phyloP scores from a whole-genome alignment of 108 stramenopile species.

The Skeletonema costatum region DNA sequence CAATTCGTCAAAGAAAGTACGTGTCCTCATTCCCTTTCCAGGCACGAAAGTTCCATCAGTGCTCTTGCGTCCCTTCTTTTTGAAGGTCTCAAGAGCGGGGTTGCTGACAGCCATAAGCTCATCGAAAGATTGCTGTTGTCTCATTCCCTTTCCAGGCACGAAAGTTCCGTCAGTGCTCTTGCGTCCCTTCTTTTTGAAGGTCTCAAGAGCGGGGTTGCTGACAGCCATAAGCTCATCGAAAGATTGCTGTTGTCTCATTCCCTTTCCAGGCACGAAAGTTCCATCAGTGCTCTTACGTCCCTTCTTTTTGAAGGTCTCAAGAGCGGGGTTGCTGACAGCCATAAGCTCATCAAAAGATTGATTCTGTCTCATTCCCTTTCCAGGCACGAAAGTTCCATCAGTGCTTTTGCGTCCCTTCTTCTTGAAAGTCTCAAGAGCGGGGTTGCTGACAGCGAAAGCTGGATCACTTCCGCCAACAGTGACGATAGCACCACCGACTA shows the following conservation, averaged over 20 bases:
- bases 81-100: constrained; percentile 44
- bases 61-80: constrained; percentile 28
- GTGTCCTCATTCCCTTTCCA: constrained; percentile 47
- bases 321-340: constrained; percentile 47
- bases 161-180: constrained; percentile 25
- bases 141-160: constrained; percentile 43
- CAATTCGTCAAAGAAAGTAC: constrained; percentile 31
- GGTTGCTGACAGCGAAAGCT: constrained; percentile 29
- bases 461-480: constrained; percentile 35
- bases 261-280: constrained; percentile 46
- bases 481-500: constrained; percentile 38
- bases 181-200: constrained; percentile 31
- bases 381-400: constrained; percentile 37
- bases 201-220: constrained; percentile 51
- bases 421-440: constrained; percentile 31
- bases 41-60: constrained; percentile 38
- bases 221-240: constrained; percentile 49
- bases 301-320: constrained; percentile 34
- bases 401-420: constrained; percentile 10
- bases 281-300: constrained; percentile 20
- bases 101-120: constrained; percentile 50
- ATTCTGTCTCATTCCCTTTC: constrained; percentile 23
- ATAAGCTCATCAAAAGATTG: constrained; percentile 48
- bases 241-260: constrained; percentile 23
- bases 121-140: constrained; percentile 35